A percentile compares a stretch with the other conserved stretches of the same genome.
Evolutionary conservation across 495 filamentous ascomycete species (phyloP).

Genomic region (Coniosporium apollinis): DNA sequence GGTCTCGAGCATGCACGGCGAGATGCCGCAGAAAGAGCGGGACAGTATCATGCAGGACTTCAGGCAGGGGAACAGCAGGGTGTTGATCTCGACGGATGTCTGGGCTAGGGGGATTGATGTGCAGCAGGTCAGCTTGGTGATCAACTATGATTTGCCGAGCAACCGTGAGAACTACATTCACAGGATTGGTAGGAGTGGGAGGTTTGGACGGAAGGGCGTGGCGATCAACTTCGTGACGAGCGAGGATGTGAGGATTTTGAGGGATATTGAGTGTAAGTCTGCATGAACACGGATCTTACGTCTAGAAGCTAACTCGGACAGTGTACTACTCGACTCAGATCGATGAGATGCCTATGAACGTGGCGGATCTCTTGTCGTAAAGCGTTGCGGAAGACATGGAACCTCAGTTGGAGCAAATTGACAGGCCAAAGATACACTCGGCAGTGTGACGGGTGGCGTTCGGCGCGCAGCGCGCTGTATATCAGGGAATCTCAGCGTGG

Average conservation of each 20-base stretch:
- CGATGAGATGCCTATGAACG: slow-evolving; percentile 99
- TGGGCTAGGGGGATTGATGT: slow-evolving; percentile 98
- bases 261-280: slow-evolving; percentile 76
- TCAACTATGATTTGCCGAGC: slow-evolving; percentile 96
- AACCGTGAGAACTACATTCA: slow-evolving; percentile 99
- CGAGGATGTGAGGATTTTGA: slow-evolving; percentile 92
- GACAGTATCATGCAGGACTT: slow-evolving; percentile 99
- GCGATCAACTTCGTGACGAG: slow-evolving; percentile 99
- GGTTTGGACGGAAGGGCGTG: slow-evolving; percentile 96
- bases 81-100: slow-evolving; percentile 95
- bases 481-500: background rate
- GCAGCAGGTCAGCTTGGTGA: slow-evolving; percentile 96
- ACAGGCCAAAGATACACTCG: background rate
- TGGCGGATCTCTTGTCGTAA: slow-evolving; percentile 1
- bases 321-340: slow-evolving; percentile 97
- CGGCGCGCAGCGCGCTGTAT: background rate
- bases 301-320: slow-evolving; percentile 24
- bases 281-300: no score
- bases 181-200: slow-evolving; percentile 85
- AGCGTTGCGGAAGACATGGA: background rate
- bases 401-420: background rate
- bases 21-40: slow-evolving; percentile 95
- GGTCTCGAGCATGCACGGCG: slow-evolving; percentile 95
- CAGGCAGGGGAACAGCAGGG: slow-evolving; percentile 84
- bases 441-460: background rate